These are phyloP conservation scores for Jatropha multifida DNA, from an alignment of 441 rosid genomes.

Conservation along the genomic window DNA sequence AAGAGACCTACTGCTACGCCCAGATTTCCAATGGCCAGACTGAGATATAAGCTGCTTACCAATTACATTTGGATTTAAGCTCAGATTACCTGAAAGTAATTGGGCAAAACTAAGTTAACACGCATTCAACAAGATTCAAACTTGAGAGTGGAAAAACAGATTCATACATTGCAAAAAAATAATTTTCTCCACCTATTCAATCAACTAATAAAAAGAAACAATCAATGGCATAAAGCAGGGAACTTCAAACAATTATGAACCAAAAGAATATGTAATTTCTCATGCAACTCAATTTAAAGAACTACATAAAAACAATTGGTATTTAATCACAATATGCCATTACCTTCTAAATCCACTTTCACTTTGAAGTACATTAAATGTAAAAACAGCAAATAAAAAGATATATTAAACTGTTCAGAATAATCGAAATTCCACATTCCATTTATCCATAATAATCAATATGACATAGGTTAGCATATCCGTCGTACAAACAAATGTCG, in stretches of 20 bases:
- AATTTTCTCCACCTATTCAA: not conserved
- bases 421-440: not conserved
- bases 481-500: not conserved
- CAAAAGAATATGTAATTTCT: not conserved
- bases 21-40: constrained; percentile 29
- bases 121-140: not conserved
- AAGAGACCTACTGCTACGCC: constrained; percentile 34
- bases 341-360: not conserved
- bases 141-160: not conserved
- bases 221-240: not conserved
- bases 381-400: not conserved
- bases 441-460: not conserved
- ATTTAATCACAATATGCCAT: not conserved
- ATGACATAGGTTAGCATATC: not conserved
- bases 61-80: constrained; percentile 35
- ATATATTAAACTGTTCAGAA: no score
- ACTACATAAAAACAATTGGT: not conserved
- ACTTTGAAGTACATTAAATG: not conserved
- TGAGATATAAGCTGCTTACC: constrained; percentile 36
- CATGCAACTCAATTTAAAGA: not conserved
- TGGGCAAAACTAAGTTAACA: constrained; percentile 9
- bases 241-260: not conserved
- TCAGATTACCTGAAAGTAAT: constrained; percentile 41
- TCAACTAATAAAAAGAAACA: not conserved
- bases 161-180: not conserved